Conservation (phyloP, 2,329 filamentous ascomycete species). For the Aspergillus sp. region DNA sequence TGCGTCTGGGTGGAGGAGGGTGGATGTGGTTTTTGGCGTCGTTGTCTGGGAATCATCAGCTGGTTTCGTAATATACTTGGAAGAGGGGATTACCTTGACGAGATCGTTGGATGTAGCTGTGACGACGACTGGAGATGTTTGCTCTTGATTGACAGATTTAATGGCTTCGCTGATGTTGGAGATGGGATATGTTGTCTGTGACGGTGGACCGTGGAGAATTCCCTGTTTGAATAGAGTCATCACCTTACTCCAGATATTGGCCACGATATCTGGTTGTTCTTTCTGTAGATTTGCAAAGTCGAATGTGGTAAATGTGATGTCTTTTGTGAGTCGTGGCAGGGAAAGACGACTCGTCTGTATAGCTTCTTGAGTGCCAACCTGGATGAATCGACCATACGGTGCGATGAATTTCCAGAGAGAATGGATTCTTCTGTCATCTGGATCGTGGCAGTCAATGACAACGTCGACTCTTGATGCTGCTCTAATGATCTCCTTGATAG, state of each 20-base stretch:
- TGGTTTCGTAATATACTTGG: too few relatives aligned
- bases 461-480: conserved; percentile 7
- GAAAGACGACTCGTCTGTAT: conserved; percentile 2
- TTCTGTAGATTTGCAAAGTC: conserved; percentile 9
- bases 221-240: conserved; percentile 8
- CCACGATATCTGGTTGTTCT: conserved; percentile 1
- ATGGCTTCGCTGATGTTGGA: conserved; percentile 10
- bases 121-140: conserved; percentile 5
- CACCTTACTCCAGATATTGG: conserved; percentile 9
- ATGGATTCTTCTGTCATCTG: background rate
- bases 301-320: conserved; percentile 10
- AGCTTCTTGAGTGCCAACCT: conserved; percentile 14
- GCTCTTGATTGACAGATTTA: background rate
- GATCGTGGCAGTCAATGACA: conserved; percentile 8
- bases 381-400: conserved; percentile 25
- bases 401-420: conserved; percentile 16
- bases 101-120: conserved; percentile 2
- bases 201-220: conserved; percentile 5
- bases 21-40: background rate
- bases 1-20: conserved; percentile 7
- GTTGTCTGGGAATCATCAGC: background rate
- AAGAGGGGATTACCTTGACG: conserved; percentile 7
- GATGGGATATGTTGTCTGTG: conserved; percentile 4
- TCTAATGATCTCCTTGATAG: conserved; percentile 2
- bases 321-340: background rate